Conservation (phyloP, 2,329 filamentous ascomycete genomes). For the Magnaporthiopsis rhizophila region DNA sequence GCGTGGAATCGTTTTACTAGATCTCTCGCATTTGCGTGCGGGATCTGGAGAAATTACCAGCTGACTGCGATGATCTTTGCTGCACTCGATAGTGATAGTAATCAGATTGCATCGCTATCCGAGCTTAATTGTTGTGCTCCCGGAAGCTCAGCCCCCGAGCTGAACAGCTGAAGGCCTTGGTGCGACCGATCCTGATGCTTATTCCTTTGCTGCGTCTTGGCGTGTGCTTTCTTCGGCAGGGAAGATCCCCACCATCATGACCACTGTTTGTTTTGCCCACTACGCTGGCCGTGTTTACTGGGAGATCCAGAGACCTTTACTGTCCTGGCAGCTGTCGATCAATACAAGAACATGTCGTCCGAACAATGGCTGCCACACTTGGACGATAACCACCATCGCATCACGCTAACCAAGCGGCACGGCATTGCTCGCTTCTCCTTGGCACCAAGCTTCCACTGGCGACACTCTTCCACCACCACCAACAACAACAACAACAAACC, state of each 20-base stretch:
- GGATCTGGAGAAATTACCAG: no score
- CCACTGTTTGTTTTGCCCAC: background rate
- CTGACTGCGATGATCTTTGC: background rate
- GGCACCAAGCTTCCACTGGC: no score
- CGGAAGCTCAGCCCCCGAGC: background rate
- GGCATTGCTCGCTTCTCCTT: background rate
- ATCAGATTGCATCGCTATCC: background rate
- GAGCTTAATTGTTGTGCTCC: background rate
- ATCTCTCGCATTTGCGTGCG: no score
- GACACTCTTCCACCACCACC: no score
- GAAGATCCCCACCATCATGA: no score
- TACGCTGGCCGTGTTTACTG: background rate
- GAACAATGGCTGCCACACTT: background rate
- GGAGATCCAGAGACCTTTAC: background rate
- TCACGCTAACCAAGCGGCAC: background rate
- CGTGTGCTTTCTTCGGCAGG: no score
- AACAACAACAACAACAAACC: background rate
- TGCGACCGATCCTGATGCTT: no score
- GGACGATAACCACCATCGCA: background rate
- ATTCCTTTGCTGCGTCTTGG: background rate
- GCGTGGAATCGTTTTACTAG: no score
- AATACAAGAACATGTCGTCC: background rate
- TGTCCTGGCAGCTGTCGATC: background rate
- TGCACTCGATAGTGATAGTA: background rate
- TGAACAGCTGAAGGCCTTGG: no score